A percentile compares a stretch with the other conserved stretches of the same genome.
Conservation (phyloP, 2,329 filamentous ascomycete species). For the Penicillium fuscoglaucum region DNA sequence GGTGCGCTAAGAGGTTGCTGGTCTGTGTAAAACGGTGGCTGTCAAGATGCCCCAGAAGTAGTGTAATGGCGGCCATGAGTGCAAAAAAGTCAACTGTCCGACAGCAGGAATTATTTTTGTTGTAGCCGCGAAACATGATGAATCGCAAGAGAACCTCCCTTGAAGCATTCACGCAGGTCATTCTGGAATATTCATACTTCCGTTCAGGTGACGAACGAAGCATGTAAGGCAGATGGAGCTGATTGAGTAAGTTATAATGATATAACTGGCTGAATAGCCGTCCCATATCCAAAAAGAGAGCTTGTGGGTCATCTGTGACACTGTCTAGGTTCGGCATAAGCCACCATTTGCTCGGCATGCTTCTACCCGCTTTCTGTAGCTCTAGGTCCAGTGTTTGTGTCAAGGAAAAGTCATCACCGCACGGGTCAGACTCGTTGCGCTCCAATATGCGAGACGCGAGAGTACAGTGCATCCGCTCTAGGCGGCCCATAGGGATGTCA, state of each 20-base stretch:
- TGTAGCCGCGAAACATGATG: constrained; percentile 46
- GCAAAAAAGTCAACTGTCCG: constrained; percentile 31
- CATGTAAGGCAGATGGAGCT: constrained; percentile 59
- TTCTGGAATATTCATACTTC: constrained; percentile 52
- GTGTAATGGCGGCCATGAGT: constrained; percentile 27
- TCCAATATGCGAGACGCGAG: constrained; percentile 46
- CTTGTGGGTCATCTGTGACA: neutral
- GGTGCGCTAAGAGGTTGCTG: constrained; percentile 35
- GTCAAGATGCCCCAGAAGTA: constrained; percentile 30
- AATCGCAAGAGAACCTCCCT: constrained; percentile 55
- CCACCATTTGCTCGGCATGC: constrained; percentile 53
- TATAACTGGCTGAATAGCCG: constrained; percentile 52
- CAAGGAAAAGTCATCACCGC: constrained; percentile 41
- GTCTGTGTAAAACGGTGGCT: constrained; percentile 12
- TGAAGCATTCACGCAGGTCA: constrained; percentile 52
- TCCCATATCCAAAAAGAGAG: constrained; percentile 32
- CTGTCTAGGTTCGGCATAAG: constrained; percentile 23
- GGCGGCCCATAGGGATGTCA: constrained; percentile 47
- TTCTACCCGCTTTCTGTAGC: constrained; percentile 44
- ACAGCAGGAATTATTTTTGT: constrained; percentile 23
- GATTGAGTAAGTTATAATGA: constrained; percentile 53
- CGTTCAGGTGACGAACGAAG: constrained; percentile 38
- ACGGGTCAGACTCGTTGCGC: constrained; percentile 10
- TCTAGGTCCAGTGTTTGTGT: constrained; percentile 23
- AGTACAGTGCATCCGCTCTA: constrained; percentile 51